Percentiles rank a stretch among this genome's conserved stretches.
Evolutionary conservation across 2,329 filamentous ascomycete species (phyloP).

Genomic region (Phoma sp.): DNA sequence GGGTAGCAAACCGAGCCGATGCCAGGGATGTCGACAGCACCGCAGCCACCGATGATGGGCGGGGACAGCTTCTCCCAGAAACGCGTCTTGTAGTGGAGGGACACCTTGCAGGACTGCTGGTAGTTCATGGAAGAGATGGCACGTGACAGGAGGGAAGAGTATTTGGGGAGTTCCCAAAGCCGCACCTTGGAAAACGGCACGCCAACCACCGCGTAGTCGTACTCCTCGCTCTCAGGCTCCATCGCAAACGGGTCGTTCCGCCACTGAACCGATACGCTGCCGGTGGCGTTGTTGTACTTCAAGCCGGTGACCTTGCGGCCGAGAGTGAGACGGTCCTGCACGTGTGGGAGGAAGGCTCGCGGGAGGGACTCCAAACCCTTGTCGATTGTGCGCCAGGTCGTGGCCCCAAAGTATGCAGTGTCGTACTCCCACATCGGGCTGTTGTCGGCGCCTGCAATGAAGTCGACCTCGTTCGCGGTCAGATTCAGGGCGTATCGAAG

Average conservation of each 20-base stretch:
- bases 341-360: slow-evolving; percentile 66
- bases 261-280: slow-evolving; percentile 66
- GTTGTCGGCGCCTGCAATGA: slow-evolving; percentile 45
- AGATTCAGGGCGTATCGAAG: slow-evolving; percentile 64
- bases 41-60: slow-evolving; percentile 70
- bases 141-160: slow-evolving; percentile 57
- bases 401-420: slow-evolving; percentile 64
- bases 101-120: slow-evolving; percentile 62
- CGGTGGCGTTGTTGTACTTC: slow-evolving; percentile 56
- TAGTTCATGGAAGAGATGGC: slow-evolving; percentile 60
- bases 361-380: slow-evolving; percentile 66
- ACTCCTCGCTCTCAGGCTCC: slow-evolving; percentile 57
- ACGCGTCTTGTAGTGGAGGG: slow-evolving; percentile 71
- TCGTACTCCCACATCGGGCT: slow-evolving; percentile 60
- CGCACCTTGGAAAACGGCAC: slow-evolving; percentile 70
- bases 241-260: slow-evolving; percentile 55
- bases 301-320: slow-evolving; percentile 65
- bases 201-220: slow-evolving; percentile 71
- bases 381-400: slow-evolving; percentile 70
- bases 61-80: slow-evolving; percentile 62
- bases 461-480: slow-evolving; percentile 61
- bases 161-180: slow-evolving; percentile 64
- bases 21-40: slow-evolving; percentile 65
- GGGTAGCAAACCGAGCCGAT: slow-evolving; percentile 71
- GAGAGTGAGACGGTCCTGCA: slow-evolving; percentile 64